These are phyloP conservation scores for Dittrichia graveolens DNA, from an alignment of 129 eudicot genomes.

Conservation along the genomic window DNA sequence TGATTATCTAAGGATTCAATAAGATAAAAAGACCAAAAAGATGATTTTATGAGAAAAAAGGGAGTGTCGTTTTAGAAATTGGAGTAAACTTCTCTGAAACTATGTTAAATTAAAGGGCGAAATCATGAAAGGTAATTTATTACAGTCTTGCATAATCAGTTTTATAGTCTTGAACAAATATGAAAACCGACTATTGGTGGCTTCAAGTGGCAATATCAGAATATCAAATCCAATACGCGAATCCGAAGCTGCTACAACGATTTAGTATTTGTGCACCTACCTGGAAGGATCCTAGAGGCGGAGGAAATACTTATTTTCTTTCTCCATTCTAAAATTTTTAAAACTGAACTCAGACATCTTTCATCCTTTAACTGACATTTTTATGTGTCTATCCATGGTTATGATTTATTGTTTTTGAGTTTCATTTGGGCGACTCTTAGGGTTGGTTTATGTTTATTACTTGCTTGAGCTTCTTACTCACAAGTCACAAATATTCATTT, in stretches of 20 bases:
- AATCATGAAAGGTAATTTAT: no score
- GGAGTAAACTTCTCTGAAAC: no score
- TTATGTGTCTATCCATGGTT: not conserved
- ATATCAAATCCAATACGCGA: no score
- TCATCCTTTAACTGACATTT: not conserved
- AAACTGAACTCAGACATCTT: not conserved
- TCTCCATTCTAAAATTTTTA: not conserved
- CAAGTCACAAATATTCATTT: conserved; percentile 7
- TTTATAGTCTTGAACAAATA: no score
- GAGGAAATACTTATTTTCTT: not conserved
- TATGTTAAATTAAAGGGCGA: no score
- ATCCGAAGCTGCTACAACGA: not conserved
- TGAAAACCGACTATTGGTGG: no score
- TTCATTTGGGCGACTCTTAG: not conserved
- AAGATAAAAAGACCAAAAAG: no score
- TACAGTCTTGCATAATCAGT: no score
- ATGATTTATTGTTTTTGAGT: not conserved
- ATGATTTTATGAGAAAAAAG: no score
- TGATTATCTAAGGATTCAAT: no score
- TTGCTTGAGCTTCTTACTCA: conserved; percentile 9
- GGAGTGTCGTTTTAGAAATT: no score
- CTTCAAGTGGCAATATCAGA: no score
- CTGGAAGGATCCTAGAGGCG: not conserved
- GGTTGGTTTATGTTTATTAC: not conserved
- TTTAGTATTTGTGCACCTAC: not conserved